Conservation (phyloP, 1,284 basidiomycete genomes). For the Malassezia japonica region DNA sequence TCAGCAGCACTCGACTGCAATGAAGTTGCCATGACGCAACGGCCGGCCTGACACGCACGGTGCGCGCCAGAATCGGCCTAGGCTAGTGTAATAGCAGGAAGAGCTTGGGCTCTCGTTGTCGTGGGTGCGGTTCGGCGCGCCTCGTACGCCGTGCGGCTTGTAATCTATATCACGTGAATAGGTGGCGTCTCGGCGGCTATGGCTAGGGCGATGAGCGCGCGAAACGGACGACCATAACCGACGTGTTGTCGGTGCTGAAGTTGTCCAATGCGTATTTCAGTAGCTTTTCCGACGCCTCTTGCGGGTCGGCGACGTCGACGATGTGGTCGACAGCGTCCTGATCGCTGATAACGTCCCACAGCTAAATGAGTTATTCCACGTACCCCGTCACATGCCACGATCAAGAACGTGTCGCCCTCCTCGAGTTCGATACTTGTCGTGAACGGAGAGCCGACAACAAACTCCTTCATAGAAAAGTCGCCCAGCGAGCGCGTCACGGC, state of each 20-base stretch:
- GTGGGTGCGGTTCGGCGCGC: too few relatives aligned
- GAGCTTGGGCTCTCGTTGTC: too few relatives aligned
- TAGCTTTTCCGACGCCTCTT: constrained; percentile 67
- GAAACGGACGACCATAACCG: constrained; percentile 44
- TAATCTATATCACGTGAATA: too few relatives aligned
- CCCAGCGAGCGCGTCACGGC: constrained; percentile 93
- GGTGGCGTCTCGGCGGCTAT: too few relatives aligned
- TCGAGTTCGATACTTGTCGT: constrained; percentile 89
- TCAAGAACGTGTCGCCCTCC: constrained; percentile 84
- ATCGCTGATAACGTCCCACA: constrained; percentile 93
- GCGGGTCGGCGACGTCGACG: constrained; percentile 64
- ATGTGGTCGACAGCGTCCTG: constrained; percentile 84
- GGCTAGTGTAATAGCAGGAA: too few relatives aligned
- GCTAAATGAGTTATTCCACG: constrained; percentile 55
- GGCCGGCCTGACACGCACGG: neutral
- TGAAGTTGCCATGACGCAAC: neutral
- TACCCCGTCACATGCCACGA: constrained; percentile 95
- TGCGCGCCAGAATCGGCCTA: too few relatives aligned
- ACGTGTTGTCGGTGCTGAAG: constrained; percentile 76
- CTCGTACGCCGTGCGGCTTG: too few relatives aligned
- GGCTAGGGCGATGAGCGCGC: too few relatives aligned
- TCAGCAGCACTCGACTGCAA: neutral
- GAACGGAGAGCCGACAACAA: constrained; percentile 93
- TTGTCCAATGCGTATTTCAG: constrained; percentile 75
- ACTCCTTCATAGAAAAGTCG: constrained; percentile 98